Evolutionary conservation across 2,329 filamentous ascomycete genomes (phyloP), one percentile per base, ranked within the genome.

Genomic region (Epichloe uncinata): DNA sequence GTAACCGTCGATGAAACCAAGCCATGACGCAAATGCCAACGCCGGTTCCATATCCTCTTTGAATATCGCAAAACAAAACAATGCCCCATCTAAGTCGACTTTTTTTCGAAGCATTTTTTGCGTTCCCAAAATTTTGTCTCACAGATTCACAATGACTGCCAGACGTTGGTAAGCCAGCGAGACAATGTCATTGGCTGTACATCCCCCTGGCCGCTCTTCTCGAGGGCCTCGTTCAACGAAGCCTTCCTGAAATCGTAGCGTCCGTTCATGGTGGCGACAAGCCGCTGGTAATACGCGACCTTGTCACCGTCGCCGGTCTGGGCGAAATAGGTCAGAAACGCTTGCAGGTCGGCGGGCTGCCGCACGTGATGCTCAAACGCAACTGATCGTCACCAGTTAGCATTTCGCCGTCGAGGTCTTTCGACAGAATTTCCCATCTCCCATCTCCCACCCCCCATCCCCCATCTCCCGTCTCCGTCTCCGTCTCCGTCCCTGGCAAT

Each of bases 211-310:
- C 64, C 54, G 54, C 55, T 64, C 13, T 56, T 60, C 30, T 63
- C 58, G 42, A 77, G 59, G 3, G 69, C 57, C 2, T 70, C 67
- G 60, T 85, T 85, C 49, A 87, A 66, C 53, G 80, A 83, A 1
- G 78, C 66, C 12, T 74, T 66, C 3, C 69, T 66, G 56, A 85
- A 84, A 54, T 82, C 78, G 59, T 85, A 88, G 9, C 80, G 74
- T 2, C 82, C 80, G 54, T 84, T 77, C 16, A 78, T 78, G 0
- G 84, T 87, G 34, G 81, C 82, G 37, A 85, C 70, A 22, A 87
- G 73, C 35, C 81, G 72, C 52, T 81, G 75, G 45, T 84, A 74
- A 49, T 77, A 72, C 43, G 70, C 69, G 55, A 74, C 75, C 48
- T 69, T 73, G 7, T 66, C 62, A 50, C 68, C 69, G 55, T 79